These are phyloP conservation scores for Drechslera avenae DNA, from an alignment of 2,329 filamentous ascomycete genomes.

Conservation along the genomic window DNA sequence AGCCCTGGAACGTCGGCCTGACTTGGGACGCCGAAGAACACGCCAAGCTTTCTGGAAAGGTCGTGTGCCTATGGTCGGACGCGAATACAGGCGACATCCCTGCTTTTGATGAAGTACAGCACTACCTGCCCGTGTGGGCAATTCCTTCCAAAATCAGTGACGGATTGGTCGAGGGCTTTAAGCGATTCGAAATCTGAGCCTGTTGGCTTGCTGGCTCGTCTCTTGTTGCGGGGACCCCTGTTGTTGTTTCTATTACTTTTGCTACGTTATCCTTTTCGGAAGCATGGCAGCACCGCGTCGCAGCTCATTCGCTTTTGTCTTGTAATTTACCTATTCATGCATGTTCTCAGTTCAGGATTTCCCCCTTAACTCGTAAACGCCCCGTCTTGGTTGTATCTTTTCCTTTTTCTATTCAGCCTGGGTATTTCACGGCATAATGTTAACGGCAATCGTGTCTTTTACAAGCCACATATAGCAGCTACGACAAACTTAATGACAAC, in stretches of 20 bases:
- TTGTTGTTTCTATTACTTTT: slow-evolving; percentile 33
- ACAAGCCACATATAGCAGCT: slow-evolving; percentile 19
- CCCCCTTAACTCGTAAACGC: slow-evolving; percentile 14
- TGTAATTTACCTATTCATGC: slow-evolving; percentile 18
- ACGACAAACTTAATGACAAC: slow-evolving; percentile 32
- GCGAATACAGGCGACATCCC: slow-evolving; percentile 78
- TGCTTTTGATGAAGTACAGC: slow-evolving; percentile 77
- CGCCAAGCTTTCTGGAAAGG: slow-evolving; percentile 58
- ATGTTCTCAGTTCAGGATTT: slow-evolving; percentile 2
- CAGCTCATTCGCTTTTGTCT: slow-evolving; percentile 22
- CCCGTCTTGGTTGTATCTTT: slow-evolving; percentile 1
- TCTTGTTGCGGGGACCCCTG: slow-evolving; percentile 33
- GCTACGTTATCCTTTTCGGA: slow-evolving; percentile 39
- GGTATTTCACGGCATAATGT: slow-evolving; percentile 9
- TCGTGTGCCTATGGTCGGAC: slow-evolving; percentile 88
- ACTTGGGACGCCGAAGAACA: slow-evolving; percentile 60
- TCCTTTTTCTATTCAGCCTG: slow-evolving; percentile 3
- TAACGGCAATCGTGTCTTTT: slow-evolving; percentile 9
- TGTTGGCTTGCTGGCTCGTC: slow-evolving; percentile 20
- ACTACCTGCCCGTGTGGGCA: slow-evolving; percentile 80
- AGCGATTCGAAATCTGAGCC: slow-evolving; percentile 59
- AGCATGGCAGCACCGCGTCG: slow-evolving; percentile 40
- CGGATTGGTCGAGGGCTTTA: slow-evolving; percentile 81
- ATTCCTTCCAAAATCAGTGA: slow-evolving; percentile 75
- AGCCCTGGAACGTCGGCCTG: slow-evolving; percentile 76